Evolutionary conservation across 805 yeast species (phyloP).

Genomic region (Wickerhamomyces sydowiorum): DNA sequence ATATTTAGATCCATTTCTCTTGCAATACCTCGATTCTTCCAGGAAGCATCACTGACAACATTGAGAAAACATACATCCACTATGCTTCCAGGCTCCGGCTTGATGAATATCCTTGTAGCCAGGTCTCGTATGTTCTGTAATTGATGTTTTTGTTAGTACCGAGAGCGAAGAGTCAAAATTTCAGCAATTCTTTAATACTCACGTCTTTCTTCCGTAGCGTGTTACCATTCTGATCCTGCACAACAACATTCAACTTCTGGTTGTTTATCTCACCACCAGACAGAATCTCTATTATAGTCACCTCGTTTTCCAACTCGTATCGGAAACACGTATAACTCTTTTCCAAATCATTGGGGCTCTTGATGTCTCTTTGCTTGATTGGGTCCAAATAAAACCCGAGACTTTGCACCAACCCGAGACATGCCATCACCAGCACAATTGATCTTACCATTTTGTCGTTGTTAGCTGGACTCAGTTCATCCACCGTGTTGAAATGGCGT

Average conservation of each 20-base stretch:
- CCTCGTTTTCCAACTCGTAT: constrained; percentile 6
- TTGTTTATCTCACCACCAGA: constrained; percentile 1
- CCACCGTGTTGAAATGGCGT: no score
- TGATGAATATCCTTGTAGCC: constrained; percentile 6
- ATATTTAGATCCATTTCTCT: not conserved
- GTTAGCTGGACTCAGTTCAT: no score
- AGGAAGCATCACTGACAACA: constrained; percentile 27
- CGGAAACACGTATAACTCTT: constrained; percentile 1
- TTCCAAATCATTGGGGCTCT: not conserved
- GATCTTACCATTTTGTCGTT: not conserved
- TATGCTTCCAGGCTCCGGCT: constrained; percentile 4
- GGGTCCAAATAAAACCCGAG: constrained; percentile 3
- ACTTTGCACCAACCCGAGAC: not conserved
- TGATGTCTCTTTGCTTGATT: constrained; percentile 1
- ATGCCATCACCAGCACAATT: not conserved
- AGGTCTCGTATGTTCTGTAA: constrained; percentile 6
- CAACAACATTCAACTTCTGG: constrained; percentile 7
- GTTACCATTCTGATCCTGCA: constrained; percentile 9
- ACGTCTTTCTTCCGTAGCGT: constrained; percentile 6
- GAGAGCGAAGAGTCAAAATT: constrained; percentile 3
- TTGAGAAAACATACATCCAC: constrained; percentile 26
- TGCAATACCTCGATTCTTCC: constrained; percentile 24
- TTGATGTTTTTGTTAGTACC: not conserved
- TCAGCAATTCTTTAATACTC: constrained; percentile 3
- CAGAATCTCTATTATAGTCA: constrained; percentile 12